phyloP scores from a whole-genome alignment of 805 yeast species.

The Phaffomyces opuntiae region DNA sequence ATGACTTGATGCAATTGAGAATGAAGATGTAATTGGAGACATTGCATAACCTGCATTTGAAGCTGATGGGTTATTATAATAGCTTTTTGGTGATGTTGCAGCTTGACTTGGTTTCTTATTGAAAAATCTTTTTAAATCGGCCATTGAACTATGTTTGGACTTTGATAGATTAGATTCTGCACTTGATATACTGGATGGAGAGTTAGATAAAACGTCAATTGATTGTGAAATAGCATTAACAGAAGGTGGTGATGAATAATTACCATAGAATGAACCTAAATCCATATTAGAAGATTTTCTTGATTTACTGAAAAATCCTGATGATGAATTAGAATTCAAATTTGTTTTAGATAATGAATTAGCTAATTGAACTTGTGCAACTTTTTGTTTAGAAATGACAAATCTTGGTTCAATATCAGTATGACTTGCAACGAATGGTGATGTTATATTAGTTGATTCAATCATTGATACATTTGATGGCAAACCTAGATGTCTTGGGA shows the following conservation, averaged over 20 bases:
- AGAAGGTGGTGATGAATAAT: slow-evolving; percentile 12
- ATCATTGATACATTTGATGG: slow-evolving; percentile 36
- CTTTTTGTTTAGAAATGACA: slow-evolving; percentile 72
- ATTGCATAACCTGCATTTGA: slow-evolving; percentile 7
- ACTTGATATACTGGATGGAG: slow-evolving; percentile 23
- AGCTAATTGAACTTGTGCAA: slow-evolving; percentile 28
- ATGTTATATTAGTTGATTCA: slow-evolving; percentile 57
- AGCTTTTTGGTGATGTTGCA: slow-evolving; percentile 19
- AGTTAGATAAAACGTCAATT: slow-evolving; percentile 13
- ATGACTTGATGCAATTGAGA: slow-evolving; percentile 9
- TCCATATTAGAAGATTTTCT: slow-evolving; percentile 32
- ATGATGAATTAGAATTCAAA: slow-evolving; percentile 11
- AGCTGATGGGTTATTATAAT: neutral
- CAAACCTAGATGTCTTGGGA: slow-evolving; percentile 28
- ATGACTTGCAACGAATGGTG: slow-evolving; percentile 53
- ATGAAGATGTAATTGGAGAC: slow-evolving; percentile 12
- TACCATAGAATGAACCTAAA: slow-evolving; percentile 21
- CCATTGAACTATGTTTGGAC: slow-evolving; percentile 71
- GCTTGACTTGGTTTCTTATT: slow-evolving; percentile 30
- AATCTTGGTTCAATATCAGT: slow-evolving; percentile 77
- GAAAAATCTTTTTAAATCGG: slow-evolving; percentile 68
- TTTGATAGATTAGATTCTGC: slow-evolving; percentile 25
- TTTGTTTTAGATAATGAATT: slow-evolving; percentile 15
- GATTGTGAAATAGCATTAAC: neutral
- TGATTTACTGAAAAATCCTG: slow-evolving; percentile 40